These are phyloP conservation scores for Picochlorum sp. DNA, from an alignment of 139 green algal genomes.

Conservation along the genomic window DNA sequence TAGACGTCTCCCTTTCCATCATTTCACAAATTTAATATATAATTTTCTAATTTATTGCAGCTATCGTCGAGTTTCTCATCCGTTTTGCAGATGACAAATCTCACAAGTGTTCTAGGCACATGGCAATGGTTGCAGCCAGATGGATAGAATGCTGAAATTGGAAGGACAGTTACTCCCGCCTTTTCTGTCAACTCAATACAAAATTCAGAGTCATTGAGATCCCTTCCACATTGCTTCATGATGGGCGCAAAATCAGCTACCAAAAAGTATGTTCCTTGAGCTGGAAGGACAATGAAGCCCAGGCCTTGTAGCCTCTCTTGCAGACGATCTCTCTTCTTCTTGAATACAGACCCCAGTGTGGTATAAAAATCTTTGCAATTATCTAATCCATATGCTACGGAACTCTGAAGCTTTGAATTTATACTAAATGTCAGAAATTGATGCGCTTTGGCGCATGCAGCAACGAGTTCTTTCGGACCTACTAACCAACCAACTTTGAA, in stretches of 20 bases:
- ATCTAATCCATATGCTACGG: slow-evolving; percentile 60
- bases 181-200: slow-evolving; percentile 54
- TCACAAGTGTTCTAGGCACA: slow-evolving; percentile 39
- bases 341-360: slow-evolving; percentile 36
- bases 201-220: slow-evolving; percentile 31
- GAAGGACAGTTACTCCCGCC: slow-evolving; percentile 65
- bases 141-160: slow-evolving; percentile 47
- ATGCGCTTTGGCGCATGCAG: slow-evolving; percentile 67
- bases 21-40: background rate
- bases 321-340: slow-evolving; percentile 41
- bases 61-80: slow-evolving; percentile 58
- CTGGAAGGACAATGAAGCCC: slow-evolving; percentile 45
- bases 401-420: slow-evolving; percentile 55
- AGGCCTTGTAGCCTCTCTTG: slow-evolving; percentile 31
- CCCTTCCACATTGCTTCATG: slow-evolving; percentile 2
- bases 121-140: background rate
- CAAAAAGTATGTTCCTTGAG: slow-evolving; percentile 73
- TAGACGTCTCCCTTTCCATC: background rate
- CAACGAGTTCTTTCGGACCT: slow-evolving; percentile 46
- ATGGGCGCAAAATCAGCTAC: slow-evolving; percentile 42
- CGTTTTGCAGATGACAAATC: slow-evolving; percentile 76
- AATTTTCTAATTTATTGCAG: slow-evolving; percentile 26
- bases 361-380: slow-evolving; percentile 52
- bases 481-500: slow-evolving; percentile 84
- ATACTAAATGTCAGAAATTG: slow-evolving; percentile 77